Evolutionary conservation across 768 basidiomycete species (phyloP).

Genomic region (Suillus clintonianus): DNA sequence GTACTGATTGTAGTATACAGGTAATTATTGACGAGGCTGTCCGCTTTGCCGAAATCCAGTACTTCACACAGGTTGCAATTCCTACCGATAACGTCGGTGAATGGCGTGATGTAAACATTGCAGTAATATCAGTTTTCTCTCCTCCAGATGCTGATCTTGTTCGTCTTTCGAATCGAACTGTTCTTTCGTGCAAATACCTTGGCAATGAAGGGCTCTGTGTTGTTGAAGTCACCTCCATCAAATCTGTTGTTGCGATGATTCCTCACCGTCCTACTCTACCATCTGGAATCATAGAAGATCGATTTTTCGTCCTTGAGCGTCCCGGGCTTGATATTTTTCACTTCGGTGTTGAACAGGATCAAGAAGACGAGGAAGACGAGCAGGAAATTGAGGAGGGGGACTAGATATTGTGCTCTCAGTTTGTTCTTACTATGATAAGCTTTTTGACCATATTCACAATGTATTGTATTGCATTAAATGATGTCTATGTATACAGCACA

Average conservation of each 20-base stretch:
- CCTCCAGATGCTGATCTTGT: conserved; percentile 17
- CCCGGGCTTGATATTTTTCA: conserved; percentile 1
- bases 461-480: too few relatives aligned
- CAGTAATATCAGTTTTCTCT: conserved; percentile 22
- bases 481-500: too few relatives aligned
- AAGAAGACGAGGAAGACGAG: conserved; percentile 1
- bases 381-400: background rate
- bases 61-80: conserved; percentile 8
- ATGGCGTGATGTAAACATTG: conserved; percentile 10
- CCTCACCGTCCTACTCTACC: conserved; percentile 14
- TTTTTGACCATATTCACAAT: too few relatives aligned
- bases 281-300: conserved; percentile 8
- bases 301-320: background rate
- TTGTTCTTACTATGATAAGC: too few relatives aligned
- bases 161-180: conserved; percentile 14
- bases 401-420: too few relatives aligned
- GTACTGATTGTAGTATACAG: background rate
- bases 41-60: conserved; percentile 2
- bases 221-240: conserved; percentile 15
- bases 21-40: background rate
- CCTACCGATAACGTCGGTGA: conserved; percentile 13
- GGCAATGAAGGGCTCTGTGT: conserved; percentile 20
- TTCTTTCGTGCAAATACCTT: conserved; percentile 18
- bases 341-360: background rate
- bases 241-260: conserved; percentile 23